Evolutionary conservation across 345 rosid genomes (phyloP).

Genomic region (Pistacia atlantica): DNA sequence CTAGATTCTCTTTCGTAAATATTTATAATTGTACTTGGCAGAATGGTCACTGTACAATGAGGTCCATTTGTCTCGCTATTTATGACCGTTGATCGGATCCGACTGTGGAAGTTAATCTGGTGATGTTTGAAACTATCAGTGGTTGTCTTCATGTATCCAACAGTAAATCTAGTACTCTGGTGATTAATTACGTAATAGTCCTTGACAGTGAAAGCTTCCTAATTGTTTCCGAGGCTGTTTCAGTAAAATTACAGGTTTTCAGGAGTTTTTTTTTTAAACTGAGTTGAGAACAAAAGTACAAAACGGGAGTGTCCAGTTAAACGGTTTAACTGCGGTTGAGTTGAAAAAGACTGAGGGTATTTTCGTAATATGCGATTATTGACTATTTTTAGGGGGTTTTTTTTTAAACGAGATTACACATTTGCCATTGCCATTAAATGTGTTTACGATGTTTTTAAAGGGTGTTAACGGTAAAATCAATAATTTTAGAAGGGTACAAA

Average conservation of each 20-base stretch:
- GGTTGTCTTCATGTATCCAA: conserved; percentile 29
- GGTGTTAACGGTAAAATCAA: too few species aligned
- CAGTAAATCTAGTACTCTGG: conserved; percentile 37
- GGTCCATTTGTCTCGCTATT: conserved; percentile 15
- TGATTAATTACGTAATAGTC: conserved; percentile 17
- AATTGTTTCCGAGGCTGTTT: not conserved
- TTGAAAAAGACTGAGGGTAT: not conserved
- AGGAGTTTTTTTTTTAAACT: conserved; percentile 4
- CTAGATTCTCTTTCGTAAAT: conserved; percentile 3
- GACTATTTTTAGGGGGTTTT: too few species aligned
- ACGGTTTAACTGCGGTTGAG: conserved; percentile 4
- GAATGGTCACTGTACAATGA: conserved; percentile 33
- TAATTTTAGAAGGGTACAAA: too few species aligned
- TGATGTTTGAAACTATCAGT: not conserved
- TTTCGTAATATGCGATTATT: not conserved
- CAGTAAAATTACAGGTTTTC: not conserved
- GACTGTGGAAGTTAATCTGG: conserved; percentile 37
- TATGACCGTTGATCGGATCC: conserved; percentile 34
- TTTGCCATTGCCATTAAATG: too few species aligned
- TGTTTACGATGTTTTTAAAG: too few species aligned
- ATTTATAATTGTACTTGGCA: conserved; percentile 22
- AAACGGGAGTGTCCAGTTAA: not conserved
- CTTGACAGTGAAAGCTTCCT: not conserved
- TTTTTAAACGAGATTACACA: not conserved
- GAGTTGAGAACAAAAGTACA: conserved; percentile 4